Conservation (phyloP, 2,329 filamentous ascomycete genomes). For the Colletotrichum truncatum region DNA sequence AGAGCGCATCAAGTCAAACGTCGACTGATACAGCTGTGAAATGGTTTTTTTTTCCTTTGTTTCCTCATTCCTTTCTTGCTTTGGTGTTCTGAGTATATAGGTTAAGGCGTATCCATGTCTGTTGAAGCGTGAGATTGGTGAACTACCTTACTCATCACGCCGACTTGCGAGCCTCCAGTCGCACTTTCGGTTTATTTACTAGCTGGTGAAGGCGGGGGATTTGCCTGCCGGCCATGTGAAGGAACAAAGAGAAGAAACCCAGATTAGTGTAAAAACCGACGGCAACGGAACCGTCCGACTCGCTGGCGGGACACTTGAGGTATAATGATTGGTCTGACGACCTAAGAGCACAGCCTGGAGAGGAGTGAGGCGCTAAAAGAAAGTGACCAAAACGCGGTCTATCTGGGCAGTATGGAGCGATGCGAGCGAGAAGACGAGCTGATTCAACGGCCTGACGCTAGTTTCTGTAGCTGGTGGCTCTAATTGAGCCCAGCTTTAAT, state of each 20-base stretch:
- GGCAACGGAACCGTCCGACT: background rate
- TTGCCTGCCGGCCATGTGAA: too few species aligned
- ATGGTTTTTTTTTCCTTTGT: too few species aligned
- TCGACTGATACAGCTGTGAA: too few species aligned
- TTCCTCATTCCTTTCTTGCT: too few species aligned
- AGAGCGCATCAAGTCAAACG: too few species aligned
- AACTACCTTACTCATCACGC: too few species aligned
- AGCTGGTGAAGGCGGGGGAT: too few species aligned
- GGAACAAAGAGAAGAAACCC: background rate
- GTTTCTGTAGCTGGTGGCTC: background rate
- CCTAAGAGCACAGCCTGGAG: background rate
- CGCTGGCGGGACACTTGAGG: background rate
- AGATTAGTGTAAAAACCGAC: background rate
- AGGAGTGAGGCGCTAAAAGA: background rate
- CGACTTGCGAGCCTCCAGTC: too few species aligned
- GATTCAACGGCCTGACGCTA: constrained; percentile 9
- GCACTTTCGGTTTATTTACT: too few species aligned
- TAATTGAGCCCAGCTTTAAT: background rate
- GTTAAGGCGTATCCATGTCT: too few species aligned
- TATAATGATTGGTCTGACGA: background rate
- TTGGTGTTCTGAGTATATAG: too few species aligned
- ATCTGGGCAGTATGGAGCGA: constrained; percentile 1
- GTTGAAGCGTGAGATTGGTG: too few species aligned
- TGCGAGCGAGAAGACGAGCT: background rate
- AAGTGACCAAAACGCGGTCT: constrained; percentile 1